Base-by-base conservation (phyloP, 768 basidiomycete genomes). In the Tricholomella constricta region DNA sequence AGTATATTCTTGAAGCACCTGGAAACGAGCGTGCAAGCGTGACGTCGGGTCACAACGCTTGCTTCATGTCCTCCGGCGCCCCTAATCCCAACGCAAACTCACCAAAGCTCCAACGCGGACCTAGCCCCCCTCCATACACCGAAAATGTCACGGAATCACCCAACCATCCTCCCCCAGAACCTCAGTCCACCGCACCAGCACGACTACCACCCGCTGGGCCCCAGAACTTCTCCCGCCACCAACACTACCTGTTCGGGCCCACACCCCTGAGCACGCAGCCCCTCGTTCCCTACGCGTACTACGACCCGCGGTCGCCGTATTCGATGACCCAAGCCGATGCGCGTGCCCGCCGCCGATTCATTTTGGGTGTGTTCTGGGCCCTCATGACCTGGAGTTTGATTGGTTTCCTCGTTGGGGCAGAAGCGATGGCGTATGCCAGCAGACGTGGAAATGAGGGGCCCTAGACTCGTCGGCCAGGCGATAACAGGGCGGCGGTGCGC, bases 331-430 rank as follows among this genome's bases (percentile, higher is more conserved):
- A 58, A 9, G 73, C 74, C 23, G 74, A 72, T 59, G 41, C 62
- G 2, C 63, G 76, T 45, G 76, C 76, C 20, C 62, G 69, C 32
- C 59, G 64, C 65, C 63, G 78, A 58, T 78, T 78, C 59, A 59
- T 67, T 7, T 63, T 38, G 25, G 46, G 40, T 32, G 17, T 59
- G 22, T 35, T 55, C 19, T 52, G 53, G 57, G 54, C 45, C 22
- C 11, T 55, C 7, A 43, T 11, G 10, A 59, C 44, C 19, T 59
- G 57, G 57, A 55, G 57, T 46, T 22, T 59, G 29, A 51, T 66
- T 45, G 68, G 64, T 20, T 55, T 65, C 23, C 43, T 69, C 32
- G 51, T 69, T 29, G 68, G 68, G 41, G 53, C 47, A 15, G 55
- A 52, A 38, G 51, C 48, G 2, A 36, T 52, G 11, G 26, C 20